phyloP scores from a whole-genome alignment of 1,139 yeast genomes.

The Saccharomyces hybrid region DNA sequence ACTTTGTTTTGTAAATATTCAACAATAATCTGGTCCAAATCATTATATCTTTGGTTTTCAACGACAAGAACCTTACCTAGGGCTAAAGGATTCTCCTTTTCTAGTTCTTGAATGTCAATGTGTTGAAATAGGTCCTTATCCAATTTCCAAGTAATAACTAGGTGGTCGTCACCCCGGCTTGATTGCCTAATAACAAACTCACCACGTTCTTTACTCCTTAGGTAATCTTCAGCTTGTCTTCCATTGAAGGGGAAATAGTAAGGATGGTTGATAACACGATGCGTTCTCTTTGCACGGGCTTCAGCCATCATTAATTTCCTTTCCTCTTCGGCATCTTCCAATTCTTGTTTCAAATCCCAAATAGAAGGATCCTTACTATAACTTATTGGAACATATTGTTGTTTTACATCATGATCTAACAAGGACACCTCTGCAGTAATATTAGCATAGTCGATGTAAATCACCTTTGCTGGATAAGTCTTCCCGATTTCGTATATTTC shows the following conservation, averaged over 20 bases:
- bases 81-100: constrained; percentile 53
- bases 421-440: constrained; percentile 73
- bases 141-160: constrained; percentile 95
- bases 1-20: constrained; percentile 84
- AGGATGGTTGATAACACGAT: constrained; percentile 83
- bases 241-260: constrained; percentile 77
- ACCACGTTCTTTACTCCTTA: constrained; percentile 85
- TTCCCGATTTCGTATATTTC: constrained; percentile 57
- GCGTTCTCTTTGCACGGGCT: constrained; percentile 48
- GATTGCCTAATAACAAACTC: constrained; percentile 94
- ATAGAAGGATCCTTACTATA: constrained; percentile 52
- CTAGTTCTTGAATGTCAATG: constrained; percentile 72
- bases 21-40: constrained; percentile 87
- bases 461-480: constrained; percentile 76
- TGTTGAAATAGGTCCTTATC: constrained; percentile 89
- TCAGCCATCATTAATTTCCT: constrained; percentile 44
- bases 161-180: constrained; percentile 76
- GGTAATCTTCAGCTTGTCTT: constrained; percentile 84
- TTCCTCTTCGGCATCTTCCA: constrained; percentile 53
- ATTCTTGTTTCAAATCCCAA: constrained; percentile 84
- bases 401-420: constrained; percentile 54
- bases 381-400: constrained; percentile 44
- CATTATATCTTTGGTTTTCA: constrained; percentile 66
- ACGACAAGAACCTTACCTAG: constrained; percentile 57
- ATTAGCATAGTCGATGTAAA: constrained; percentile 59